Evolutionary conservation across 176 grass and related monocot species (phyloP).

Genomic region (Oryza glaberrima): DNA sequence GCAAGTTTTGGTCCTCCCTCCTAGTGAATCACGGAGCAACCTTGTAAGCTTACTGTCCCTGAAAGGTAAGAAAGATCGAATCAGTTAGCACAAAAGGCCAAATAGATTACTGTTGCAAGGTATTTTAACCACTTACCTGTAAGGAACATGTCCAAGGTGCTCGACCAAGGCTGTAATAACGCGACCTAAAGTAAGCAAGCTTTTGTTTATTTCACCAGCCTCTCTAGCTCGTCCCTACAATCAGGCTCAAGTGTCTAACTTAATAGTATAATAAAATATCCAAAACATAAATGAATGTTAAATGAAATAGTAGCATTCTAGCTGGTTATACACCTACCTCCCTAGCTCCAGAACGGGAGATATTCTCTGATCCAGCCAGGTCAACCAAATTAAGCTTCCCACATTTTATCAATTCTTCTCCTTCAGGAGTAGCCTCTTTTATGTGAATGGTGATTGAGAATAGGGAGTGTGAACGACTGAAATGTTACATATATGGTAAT

Average conservation of each 20-base stretch:
- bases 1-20: conserved; percentile 98
- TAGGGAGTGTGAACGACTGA: conserved; percentile 94
- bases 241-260: conserved; percentile 27
- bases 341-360: conserved; percentile 93
- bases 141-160: conserved; percentile 95
- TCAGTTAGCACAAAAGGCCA: background rate
- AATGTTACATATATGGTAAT: conserved; percentile 37
- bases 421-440: conserved; percentile 98
- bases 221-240: conserved; percentile 93
- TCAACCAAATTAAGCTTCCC: conserved; percentile 97
- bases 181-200: conserved; percentile 95
- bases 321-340: conserved; percentile 58
- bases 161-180: conserved; percentile 97
- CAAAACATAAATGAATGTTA: background rate
- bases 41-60: conserved; percentile 98
- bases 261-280: conserved; percentile 10
- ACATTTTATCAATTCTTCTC: conserved; percentile 97
- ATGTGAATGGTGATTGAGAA: conserved; percentile 99
- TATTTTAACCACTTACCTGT: conserved; percentile 62
- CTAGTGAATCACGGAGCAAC: conserved; percentile 87
- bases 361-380: conserved; percentile 96
- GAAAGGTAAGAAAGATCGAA: conserved; percentile 34
- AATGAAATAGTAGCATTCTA: conserved; percentile 19
- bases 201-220: conserved; percentile 99
- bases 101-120: conserved; percentile 5